These are phyloP conservation scores for Acacia confusa DNA, from an alignment of 306 rosid genomes.

Conservation along the genomic window DNA sequence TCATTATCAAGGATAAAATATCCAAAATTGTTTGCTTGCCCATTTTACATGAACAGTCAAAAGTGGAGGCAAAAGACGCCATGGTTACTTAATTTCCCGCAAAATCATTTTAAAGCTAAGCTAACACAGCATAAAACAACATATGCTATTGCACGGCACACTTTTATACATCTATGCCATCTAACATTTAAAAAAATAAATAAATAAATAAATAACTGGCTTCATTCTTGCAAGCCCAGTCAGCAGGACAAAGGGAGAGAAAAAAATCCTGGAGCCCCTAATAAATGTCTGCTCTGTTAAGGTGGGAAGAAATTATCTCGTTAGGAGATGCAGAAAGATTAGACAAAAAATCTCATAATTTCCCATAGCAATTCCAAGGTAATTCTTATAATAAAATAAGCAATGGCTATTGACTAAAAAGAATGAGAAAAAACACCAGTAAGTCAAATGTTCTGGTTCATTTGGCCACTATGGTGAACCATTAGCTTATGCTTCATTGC, in stretches of 20 bases:
- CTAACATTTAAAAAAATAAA: background rate
- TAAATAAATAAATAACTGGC: background rate
- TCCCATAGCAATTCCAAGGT: background rate
- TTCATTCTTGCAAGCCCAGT: conserved; percentile 17
- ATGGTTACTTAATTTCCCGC: background rate
- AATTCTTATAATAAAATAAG: background rate
- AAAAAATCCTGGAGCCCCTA: background rate
- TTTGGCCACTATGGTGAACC: conserved; percentile 12
- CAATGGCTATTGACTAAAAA: background rate
- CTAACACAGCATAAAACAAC: conserved; percentile 23
- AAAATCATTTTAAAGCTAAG: conserved; percentile 11
- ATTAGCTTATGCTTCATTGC: conserved; percentile 6
- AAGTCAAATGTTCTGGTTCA: conserved; percentile 3
- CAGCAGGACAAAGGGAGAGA: conserved; percentile 16
- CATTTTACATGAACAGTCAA: background rate
- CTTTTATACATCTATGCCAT: background rate
- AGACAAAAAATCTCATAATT: background rate
- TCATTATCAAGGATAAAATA: background rate
- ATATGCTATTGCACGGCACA: background rate
- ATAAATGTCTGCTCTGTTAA: background rate
- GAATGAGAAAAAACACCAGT: background rate
- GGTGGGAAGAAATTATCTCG: background rate
- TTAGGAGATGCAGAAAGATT: conserved; percentile 9
- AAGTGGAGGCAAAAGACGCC: conserved; percentile 6
- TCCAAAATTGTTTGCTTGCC: conserved; percentile 11